phyloP scores from a whole-genome alignment of 2,329 filamentous ascomycete genomes.

The Tolypocladium inflatum region DNA sequence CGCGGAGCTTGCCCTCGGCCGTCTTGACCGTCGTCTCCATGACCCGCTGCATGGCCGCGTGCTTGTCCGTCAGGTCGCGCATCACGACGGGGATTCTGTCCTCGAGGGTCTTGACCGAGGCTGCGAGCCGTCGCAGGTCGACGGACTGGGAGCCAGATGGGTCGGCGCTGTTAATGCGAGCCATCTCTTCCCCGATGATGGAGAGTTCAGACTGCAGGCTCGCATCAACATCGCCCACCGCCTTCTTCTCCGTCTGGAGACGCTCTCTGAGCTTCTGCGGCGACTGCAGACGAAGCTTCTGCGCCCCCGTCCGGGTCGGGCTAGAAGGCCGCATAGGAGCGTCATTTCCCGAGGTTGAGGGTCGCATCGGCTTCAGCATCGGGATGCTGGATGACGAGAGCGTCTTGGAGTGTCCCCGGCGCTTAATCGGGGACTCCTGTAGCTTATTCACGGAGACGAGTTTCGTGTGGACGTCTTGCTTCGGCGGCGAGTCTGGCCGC shows the following conservation, averaged over 20 bases:
- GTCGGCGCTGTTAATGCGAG: slow-evolving; percentile 36
- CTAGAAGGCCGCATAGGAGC: slow-evolving; percentile 13
- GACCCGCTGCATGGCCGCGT: slow-evolving; percentile 58
- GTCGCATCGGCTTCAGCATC: slow-evolving; percentile 33
- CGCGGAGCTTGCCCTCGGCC: slow-evolving; percentile 67
- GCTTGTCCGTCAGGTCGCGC: slow-evolving; percentile 49
- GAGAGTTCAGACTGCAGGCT: slow-evolving; percentile 66
- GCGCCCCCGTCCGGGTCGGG: slow-evolving; percentile 21
- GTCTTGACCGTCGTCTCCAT: slow-evolving; percentile 63
- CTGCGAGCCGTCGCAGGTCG: slow-evolving; percentile 40
- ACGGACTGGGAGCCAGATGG: slow-evolving; percentile 18
- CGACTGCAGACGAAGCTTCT: slow-evolving; percentile 58
- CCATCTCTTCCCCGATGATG: slow-evolving; percentile 74
- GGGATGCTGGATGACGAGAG: slow-evolving; percentile 46
- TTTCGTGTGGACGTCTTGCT: slow-evolving; percentile 7
- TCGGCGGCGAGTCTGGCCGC: slow-evolving; percentile 6
- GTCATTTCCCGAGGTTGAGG: slow-evolving; percentile 15
- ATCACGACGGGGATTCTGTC: slow-evolving; percentile 51
- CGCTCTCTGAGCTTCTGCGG: slow-evolving; percentile 75
- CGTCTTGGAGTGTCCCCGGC: slow-evolving; percentile 34
- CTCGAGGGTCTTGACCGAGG: slow-evolving; percentile 58
- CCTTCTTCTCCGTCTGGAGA: slow-evolving; percentile 70
- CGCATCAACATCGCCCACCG: slow-evolving; percentile 60
- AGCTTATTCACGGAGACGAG: slow-evolving; percentile 7
- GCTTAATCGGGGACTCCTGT: slow-evolving; percentile 15